Percentiles rank a stretch among this genome's conserved stretches.
Conservation (phyloP, 2,329 filamentous ascomycete genomes). For the Epichloe typhina region DNA sequence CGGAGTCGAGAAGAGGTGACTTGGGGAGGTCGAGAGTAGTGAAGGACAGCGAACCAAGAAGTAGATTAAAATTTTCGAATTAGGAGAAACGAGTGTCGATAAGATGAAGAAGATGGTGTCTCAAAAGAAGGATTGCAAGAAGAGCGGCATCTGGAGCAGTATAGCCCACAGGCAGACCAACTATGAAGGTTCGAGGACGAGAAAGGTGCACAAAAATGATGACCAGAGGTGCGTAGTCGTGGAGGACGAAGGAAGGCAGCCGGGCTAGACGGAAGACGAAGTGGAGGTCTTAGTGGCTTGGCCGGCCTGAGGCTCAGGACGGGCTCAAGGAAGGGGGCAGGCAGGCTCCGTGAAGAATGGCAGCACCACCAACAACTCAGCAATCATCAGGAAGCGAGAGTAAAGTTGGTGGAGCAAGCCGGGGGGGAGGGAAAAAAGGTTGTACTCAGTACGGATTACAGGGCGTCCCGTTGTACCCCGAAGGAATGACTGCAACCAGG, state of each 20-base stretch:
- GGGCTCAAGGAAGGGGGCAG: background rate
- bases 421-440: background rate
- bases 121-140: slow-evolving; percentile 15
- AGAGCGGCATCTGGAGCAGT: slow-evolving; percentile 17
- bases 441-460: too few relatives aligned
- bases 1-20: background rate
- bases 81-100: slow-evolving; percentile 20
- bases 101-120: slow-evolving; percentile 13
- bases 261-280: slow-evolving; percentile 5
- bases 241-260: slow-evolving; percentile 7
- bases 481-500: background rate
- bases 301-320: slow-evolving; percentile 4
- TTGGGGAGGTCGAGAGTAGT: background rate
- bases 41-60: slow-evolving; percentile 12
- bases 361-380: background rate
- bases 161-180: slow-evolving; percentile 11
- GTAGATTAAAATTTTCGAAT: slow-evolving; percentile 21
- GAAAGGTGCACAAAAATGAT: slow-evolving; percentile 6
- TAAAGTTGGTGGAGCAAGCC: background rate
- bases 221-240: slow-evolving; percentile 3
- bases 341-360: background rate
- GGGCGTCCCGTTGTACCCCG: too few relatives aligned
- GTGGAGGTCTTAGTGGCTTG: slow-evolving; percentile 7
- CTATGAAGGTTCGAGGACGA: slow-evolving; percentile 14
- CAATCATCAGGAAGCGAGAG: background rate